phyloP scores from a whole-genome alignment of 306 rosid species.

The Lagenaria siceraria region DNA sequence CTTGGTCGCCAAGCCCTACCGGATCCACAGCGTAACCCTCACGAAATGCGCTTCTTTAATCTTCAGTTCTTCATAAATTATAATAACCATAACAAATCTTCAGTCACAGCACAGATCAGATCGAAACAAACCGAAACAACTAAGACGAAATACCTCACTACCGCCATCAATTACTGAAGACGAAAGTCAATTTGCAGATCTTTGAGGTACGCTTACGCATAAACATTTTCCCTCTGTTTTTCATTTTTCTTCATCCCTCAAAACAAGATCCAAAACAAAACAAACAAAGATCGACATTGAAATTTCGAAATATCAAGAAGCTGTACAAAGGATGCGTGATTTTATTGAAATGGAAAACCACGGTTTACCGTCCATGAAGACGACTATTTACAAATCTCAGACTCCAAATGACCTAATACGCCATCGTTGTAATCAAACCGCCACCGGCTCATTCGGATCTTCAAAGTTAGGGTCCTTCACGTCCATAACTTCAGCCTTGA shows the following conservation, averaged over 20 bases:
- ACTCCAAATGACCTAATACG: not conserved
- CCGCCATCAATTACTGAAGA: not conserved
- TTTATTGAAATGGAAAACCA: not conserved
- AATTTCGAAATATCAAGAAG: not conserved
- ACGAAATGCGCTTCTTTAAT: not conserved
- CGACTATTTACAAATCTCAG: not conserved
- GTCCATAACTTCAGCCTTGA: conserved; percentile 28
- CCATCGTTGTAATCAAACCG: conserved; percentile 3
- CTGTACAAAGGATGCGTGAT: not conserved
- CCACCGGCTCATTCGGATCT: conserved; percentile 38
- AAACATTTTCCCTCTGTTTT: not conserved
- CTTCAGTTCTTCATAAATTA: too few relatives aligned
- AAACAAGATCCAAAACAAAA: not conserved
- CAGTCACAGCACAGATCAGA: not conserved
- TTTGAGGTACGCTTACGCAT: not conserved
- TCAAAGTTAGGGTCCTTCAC: conserved; percentile 75
- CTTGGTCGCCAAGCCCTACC: not conserved
- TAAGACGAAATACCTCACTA: too few relatives aligned
- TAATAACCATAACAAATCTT: too few relatives aligned
- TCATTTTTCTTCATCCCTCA: not conserved
- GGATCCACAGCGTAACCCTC: not conserved
- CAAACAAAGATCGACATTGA: not conserved
- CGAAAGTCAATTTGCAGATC: not conserved
- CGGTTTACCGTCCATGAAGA: not conserved
- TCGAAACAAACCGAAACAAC: not conserved